These are phyloP conservation scores for Rhizopogon roseolus DNA, from an alignment of 768 basidiomycete species.

Conservation along the genomic window DNA sequence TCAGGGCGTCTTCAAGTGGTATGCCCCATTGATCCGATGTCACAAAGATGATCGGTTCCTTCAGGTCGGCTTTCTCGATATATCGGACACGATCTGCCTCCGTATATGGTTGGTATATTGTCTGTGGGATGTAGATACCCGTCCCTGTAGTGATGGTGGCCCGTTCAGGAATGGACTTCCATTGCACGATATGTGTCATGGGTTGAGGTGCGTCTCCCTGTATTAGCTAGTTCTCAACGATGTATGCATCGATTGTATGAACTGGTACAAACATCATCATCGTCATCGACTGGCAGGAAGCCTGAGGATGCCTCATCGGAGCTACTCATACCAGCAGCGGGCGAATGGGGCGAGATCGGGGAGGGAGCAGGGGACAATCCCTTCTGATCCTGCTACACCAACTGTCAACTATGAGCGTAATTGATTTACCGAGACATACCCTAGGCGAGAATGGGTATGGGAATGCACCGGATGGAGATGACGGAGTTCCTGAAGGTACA, in stretches of 20 bases:
- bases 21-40: conserved; percentile 56
- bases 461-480: not conserved
- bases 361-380: not conserved
- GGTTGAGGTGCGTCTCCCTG: conserved; percentile 19
- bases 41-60: conserved; percentile 61
- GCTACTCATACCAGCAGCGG: not conserved
- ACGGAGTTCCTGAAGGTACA: not conserved
- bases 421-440: not conserved
- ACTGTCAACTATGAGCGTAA: not conserved
- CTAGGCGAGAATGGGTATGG: not conserved
- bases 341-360: not conserved
- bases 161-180: conserved; percentile 15
- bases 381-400: not conserved
- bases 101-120: conserved; percentile 72
- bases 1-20: conserved; percentile 57
- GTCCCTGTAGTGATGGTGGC: conserved; percentile 21
- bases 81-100: conserved; percentile 74
- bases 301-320: not conserved
- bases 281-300: not conserved
- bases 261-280: not conserved
- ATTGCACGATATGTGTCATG: conserved; percentile 21
- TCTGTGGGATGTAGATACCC: conserved; percentile 62
- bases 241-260: not conserved
- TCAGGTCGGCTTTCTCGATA: conserved; percentile 63
- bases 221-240: not conserved